Base-by-base conservation (phyloP, 2,329 filamentous ascomycete genomes). In the Aureobasidium sp. region DNA sequence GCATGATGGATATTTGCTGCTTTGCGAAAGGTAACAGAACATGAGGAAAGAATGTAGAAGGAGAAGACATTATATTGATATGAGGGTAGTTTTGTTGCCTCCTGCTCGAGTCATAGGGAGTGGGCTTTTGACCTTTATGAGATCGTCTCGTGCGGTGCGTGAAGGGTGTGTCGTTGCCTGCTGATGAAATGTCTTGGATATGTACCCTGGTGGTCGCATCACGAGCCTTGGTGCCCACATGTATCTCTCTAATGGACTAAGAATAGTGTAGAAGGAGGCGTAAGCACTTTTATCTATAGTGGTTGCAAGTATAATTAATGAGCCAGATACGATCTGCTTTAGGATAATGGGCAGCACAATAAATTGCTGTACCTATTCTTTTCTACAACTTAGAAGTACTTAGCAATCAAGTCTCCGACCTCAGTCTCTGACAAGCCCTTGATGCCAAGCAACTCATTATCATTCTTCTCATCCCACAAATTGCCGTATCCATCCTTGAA, bases 381-480 rank as follows among this genome's bases (percentile, higher is more conserved):
- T 17, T 17, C 26, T 12, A 20, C n/a, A 3, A 37, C 3, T 43
- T 55, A 57, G 27, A 46, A 44, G 17, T n/a, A 53, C 50, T 68
- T 61, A 29, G 62, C 67, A 5, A 74, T 67, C 44, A 73, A 60
- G 29, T 65, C 66, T 62, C 69, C 67, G 15, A 74, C 37, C 52
- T 71, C 70, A 20, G 59, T 62, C 48, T 70, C 67, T 26, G 63
- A 67, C 63, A 72, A 51, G 55, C 66, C 67, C 63, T 73, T 69
- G 34, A 74, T 61, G 3, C 75, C 73, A 20, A 76, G 65, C 64
- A 76, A 60, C 37, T 72, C 68, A 59, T 76, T 77, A 61, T 75
- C 74, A 61, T 72, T 68, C 55, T 68, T 66, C 15, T 62, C 60
- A 13, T 43, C 17, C 20, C 67, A 70, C 64, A 73, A 73, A 51